A percentile compares a stretch with the other conserved stretches of the same genome.
These are phyloP conservation scores for Kurtzmaniella quercitrusa DNA, from an alignment of 1,139 yeast species.

Conservation along the genomic window DNA sequence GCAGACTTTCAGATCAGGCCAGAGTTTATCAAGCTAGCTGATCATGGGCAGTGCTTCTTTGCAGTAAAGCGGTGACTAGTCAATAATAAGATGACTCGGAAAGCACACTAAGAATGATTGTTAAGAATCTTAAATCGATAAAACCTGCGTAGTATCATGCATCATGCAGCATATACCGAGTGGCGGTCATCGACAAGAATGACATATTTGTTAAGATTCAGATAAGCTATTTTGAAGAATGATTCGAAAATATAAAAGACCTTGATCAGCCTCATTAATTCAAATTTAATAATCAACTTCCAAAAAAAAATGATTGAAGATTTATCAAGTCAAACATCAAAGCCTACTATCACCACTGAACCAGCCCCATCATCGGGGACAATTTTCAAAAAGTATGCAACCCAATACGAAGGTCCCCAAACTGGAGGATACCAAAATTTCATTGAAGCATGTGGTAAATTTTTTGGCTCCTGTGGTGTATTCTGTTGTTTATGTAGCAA, in stretches of 20 bases:
- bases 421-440: conserved; percentile 36
- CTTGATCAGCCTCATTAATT: background rate
- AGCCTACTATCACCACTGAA: conserved; percentile 13
- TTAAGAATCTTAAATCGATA: no score
- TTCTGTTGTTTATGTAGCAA: conserved; percentile 60
- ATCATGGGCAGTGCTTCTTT: no score
- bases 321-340: background rate
- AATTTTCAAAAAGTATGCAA: conserved; percentile 34
- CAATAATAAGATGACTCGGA: no score
- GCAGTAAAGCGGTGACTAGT: no score
- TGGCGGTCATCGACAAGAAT: conserved; percentile 1
- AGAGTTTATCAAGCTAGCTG: no score
- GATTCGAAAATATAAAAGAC: background rate
- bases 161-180: background rate
- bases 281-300: background rate
- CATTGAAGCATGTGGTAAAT: conserved; percentile 41
- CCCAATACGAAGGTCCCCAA: conserved; percentile 32
- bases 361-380: conserved; percentile 27
- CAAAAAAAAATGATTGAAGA: background rate
- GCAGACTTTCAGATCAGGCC: no score
- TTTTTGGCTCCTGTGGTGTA: conserved; percentile 55
- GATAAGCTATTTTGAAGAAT: background rate
- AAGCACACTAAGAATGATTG: no score
- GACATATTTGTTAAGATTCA: background rate
- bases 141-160: background rate